These are phyloP conservation scores for Xylariales sp. DNA, from an alignment of 2,329 filamentous ascomycete genomes.

Conservation along the genomic window DNA sequence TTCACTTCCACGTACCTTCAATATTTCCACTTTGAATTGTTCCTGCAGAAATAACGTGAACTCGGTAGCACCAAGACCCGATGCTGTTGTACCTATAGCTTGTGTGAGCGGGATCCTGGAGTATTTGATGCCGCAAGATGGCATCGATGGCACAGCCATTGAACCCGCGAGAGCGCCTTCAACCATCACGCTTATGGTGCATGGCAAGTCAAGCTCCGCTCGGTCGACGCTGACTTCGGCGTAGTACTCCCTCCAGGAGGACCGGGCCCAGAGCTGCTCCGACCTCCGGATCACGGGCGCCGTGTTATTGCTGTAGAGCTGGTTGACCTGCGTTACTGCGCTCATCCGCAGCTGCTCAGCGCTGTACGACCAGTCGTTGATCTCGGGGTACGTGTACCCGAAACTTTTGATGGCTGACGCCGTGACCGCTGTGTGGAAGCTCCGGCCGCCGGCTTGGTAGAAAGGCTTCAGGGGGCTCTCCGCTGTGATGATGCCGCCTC, in stretches of 20 bases:
- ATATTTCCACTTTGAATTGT: conserved; percentile 6
- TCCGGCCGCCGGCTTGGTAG: conserved; percentile 28
- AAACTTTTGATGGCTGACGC: conserved; percentile 24
- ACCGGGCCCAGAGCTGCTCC: not conserved
- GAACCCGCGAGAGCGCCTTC: conserved; percentile 22
- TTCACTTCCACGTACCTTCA: conserved; percentile 9
- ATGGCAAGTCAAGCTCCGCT: conserved; percentile 30
- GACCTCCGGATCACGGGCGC: not conserved
- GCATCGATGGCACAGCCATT: conserved; percentile 32
- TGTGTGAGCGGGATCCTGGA: conserved; percentile 26
- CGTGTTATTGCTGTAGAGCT: conserved; percentile 35
- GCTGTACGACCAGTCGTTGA: conserved; percentile 46
- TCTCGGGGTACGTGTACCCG: conserved; percentile 37
- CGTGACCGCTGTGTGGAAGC: conserved; percentile 37
- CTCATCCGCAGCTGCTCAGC: conserved; percentile 56
- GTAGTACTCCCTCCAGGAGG: conserved; percentile 23
- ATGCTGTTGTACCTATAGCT: conserved; percentile 2
- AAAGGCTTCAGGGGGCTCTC: conserved; percentile 47
- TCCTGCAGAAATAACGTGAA: conserved; percentile 2
- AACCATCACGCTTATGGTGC: conserved; percentile 29
- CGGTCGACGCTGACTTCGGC: conserved; percentile 32
- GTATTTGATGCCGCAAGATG: conserved; percentile 24
- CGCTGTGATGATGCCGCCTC: conserved; percentile 34
- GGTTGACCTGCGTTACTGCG: conserved; percentile 56
- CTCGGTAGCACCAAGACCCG: not conserved